Base-by-base conservation (phyloP, 192 early-diverging fungal genomes). In the Coemansia sp. region DNA sequence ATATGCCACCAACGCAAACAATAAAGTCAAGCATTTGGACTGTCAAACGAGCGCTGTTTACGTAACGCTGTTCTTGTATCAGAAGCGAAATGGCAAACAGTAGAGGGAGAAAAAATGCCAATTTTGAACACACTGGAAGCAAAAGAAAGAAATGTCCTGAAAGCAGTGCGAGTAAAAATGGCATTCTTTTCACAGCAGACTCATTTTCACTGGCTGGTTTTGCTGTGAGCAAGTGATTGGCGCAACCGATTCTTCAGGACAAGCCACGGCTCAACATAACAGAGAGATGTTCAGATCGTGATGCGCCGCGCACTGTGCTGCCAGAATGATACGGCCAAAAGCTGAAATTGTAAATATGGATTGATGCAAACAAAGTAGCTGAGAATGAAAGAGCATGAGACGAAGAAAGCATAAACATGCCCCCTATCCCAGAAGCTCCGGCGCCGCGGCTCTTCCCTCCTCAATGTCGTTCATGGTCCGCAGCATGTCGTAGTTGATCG, bases 401-500 rank as follows among this genome's bases (percentile, higher is more conserved):
- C 4, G 16, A 26, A 46, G 20, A 6, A 26, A 10, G 1, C 21
- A 53, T 24, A 53, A 7, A 46, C 30, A 15, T 53, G 8, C 10
- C 23, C 23, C 3, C 36, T 65, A 76, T 38, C 75, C 69, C 20
- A 77, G 67, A 53, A 84, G 64, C 38, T 77, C 77, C 0, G 83
- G 83, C 7, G 77, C 77, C 6, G 63, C 48, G 14, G 57, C 43
- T 24, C 35, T 67, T 62, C 78, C 77, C 43, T 80, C 77, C 48
- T 76, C 83, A 53, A 84, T 84, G 48, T 79, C 82, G 20, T 68
- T 76, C 68, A 84, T 64, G 36, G 77, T 62, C 43, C 68, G 57
- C 48, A 94, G 79, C 63, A 99, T 75, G 72, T 99, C 97, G 67
- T 91, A 96, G 72, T 88, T 92, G 67, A 97, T 93, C 57, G 87